phyloP scores from a whole-genome alignment of 179 eudicot genomes.

The Beta macrorhiza region DNA sequence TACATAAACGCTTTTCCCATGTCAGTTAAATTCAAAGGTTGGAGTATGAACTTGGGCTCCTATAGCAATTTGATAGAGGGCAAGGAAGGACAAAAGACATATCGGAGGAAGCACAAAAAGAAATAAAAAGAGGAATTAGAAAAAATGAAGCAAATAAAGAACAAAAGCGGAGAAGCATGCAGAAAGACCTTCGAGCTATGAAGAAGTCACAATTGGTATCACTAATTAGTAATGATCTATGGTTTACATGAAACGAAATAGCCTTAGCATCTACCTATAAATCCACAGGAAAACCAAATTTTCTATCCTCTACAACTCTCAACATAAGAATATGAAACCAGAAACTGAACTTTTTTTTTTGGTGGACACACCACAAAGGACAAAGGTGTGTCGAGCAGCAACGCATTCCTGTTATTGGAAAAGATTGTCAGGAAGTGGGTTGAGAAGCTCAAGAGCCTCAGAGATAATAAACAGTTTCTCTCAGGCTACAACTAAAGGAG shows the following conservation, averaged over 20 bases:
- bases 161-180: background rate
- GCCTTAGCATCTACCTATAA: background rate
- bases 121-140: background rate
- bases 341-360: background rate
- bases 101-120: background rate
- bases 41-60: too few relatives aligned
- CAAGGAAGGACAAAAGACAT: too few relatives aligned
- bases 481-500: background rate
- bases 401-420: background rate
- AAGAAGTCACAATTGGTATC: background rate
- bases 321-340: too few relatives aligned
- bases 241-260: background rate
- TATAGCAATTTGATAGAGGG: too few relatives aligned
- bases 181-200: background rate
- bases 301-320: too few relatives aligned
- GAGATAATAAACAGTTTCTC: background rate
- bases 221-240: background rate
- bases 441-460: background rate
- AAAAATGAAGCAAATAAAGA: background rate
- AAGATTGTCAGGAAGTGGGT: background rate
- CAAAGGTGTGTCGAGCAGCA: background rate
- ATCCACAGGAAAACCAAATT: background rate
- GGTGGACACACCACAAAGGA: background rate
- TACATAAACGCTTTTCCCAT: too few relatives aligned
- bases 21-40: too few relatives aligned